These are phyloP conservation scores for Xylona heveae DNA, from an alignment of 495 filamentous ascomycete species.

Conservation along the genomic window DNA sequence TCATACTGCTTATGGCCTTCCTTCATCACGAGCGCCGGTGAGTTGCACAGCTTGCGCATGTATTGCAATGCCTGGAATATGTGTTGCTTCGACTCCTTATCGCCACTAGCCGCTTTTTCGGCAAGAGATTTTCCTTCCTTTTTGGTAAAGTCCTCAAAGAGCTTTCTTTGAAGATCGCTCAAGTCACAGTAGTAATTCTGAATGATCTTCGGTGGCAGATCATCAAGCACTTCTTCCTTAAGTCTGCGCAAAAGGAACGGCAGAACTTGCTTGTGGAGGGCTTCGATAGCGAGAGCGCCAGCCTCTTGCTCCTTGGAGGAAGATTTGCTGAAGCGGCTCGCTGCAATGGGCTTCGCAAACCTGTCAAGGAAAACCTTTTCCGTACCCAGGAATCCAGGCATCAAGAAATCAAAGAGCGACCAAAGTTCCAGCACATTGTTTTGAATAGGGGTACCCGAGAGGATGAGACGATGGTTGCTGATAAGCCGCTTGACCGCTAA, in stretches of 20 bases:
- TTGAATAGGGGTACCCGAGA: constrained; percentile 94
- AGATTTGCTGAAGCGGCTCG: constrained; percentile 82
- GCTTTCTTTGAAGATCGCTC: constrained; percentile 78
- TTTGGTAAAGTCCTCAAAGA: constrained; percentile 92
- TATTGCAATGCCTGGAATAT: constrained; percentile 99
- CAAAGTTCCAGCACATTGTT: constrained; percentile 97
- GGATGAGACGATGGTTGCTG: constrained; percentile 86
- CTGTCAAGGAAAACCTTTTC: constrained; percentile 96
- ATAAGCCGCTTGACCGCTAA: constrained; percentile 68
- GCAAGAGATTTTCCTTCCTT: constrained; percentile 69
- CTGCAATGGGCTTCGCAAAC: constrained; percentile 93
- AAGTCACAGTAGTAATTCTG: constrained; percentile 99
- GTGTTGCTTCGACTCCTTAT: constrained; percentile 87
- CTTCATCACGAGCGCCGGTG: constrained; percentile 85
- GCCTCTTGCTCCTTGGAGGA: constrained; percentile 98
- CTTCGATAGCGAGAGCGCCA: constrained; percentile 87
- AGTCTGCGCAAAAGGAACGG: constrained; percentile 91
- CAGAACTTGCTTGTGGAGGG: constrained; percentile 89
- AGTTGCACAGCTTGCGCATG: constrained; percentile 98
- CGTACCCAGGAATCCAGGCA: constrained; percentile 96
- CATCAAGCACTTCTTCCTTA: constrained; percentile 94
- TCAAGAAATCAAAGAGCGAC: constrained; percentile 97
- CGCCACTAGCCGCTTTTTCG: constrained; percentile 51
- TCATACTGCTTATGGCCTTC: constrained; percentile 81
- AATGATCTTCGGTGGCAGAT: constrained; percentile 92